Evolutionary conservation across 192 early-diverging fungal species (phyloP).

Genomic region (Lobulomyces angularis): DNA sequence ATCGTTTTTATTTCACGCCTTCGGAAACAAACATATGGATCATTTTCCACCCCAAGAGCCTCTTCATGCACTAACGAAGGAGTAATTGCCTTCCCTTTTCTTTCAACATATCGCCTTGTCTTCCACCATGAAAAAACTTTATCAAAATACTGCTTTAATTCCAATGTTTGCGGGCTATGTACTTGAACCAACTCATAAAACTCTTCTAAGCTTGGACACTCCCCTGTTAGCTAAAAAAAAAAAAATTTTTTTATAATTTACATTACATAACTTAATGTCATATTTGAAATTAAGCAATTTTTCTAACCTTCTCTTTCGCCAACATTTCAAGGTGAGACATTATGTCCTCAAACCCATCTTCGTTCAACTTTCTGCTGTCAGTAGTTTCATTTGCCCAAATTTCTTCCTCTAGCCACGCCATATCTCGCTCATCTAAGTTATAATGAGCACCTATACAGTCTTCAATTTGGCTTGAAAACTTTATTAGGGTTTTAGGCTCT

Average conservation of each 20-base stretch:
- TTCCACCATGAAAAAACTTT: no score
- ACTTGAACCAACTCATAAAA: no score
- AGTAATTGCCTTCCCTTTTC: conserved; percentile 35
- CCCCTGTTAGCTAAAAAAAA: no score
- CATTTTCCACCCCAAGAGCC: conserved; percentile 54
- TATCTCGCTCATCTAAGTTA: conserved; percentile 80
- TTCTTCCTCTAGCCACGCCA: conserved; percentile 44
- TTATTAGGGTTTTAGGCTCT: conserved; percentile 66
- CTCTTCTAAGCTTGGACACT: no score
- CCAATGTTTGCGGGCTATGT: no score
- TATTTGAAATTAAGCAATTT: no score
- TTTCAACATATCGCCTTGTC: conserved; percentile 20
- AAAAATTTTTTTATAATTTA: no score
- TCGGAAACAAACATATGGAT: conserved; percentile 96
- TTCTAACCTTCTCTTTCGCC: conserved; percentile 48
- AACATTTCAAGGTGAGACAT: conserved; percentile 66
- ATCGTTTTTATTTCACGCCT: conserved; percentile 74
- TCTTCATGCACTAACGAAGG: conserved; percentile 38
- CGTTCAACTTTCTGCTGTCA: conserved; percentile 24
- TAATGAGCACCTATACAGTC: conserved; percentile 78
- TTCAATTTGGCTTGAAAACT: conserved; percentile 77
- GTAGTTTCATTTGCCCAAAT: conserved; percentile 11
- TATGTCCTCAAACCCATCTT: conserved; percentile 64
- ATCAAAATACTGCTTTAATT: no score
- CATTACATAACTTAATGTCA: no score